Evolutionary conservation across 2,329 filamentous ascomycete species (phyloP), one percentile per base, ranked within the genome.

Genomic region (Cadophora malorum): DNA sequence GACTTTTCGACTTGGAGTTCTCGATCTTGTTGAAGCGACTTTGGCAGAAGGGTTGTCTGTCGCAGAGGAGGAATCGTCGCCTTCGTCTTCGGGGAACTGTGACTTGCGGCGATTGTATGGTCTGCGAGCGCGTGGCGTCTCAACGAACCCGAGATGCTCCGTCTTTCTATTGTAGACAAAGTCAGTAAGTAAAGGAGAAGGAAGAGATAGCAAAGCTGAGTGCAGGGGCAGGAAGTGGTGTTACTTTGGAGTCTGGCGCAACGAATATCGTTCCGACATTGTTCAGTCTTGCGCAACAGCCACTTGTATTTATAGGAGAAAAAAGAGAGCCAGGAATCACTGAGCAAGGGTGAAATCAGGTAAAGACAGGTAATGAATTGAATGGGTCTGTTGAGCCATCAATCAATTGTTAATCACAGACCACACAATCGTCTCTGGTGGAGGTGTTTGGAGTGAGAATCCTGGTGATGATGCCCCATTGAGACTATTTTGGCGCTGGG

Each of bases 141-240:
- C 81, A 59, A 86, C 81, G 72, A 82, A 86, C 60, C 82, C 83
- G 53, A 82, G 81, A 66, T 82, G 81, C 63, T 83, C 80, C 63
- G 82, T 79, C 78, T 86, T 86, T 76, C 85, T 87, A 56, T 61
- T 87, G 58, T 61, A 16, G 16, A 35, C 64, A 60, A 41, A 10
- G 59, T 73, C 49, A 41, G 25, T 28, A 28, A 72, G 68, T 47
- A 56, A 19, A 16, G 25, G 55, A 49, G 41, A 41, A 45, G 21
- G 35, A 63, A n/a, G 12, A 55, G 45, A 38, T 25, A 59, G 56
- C 10, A 56, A 25, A 56, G 55, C 28, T 65, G 58, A 64, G 47
- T 38, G 50, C 50, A 31, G 23, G 63, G 45, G 33, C 60, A 53
- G n/a, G 56, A 23, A 21, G 55, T 6, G 55, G 53, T 38, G 33